Conservation (phyloP, 1,284 basidiomycete species). For the Rhodotorula sp. region DNA sequence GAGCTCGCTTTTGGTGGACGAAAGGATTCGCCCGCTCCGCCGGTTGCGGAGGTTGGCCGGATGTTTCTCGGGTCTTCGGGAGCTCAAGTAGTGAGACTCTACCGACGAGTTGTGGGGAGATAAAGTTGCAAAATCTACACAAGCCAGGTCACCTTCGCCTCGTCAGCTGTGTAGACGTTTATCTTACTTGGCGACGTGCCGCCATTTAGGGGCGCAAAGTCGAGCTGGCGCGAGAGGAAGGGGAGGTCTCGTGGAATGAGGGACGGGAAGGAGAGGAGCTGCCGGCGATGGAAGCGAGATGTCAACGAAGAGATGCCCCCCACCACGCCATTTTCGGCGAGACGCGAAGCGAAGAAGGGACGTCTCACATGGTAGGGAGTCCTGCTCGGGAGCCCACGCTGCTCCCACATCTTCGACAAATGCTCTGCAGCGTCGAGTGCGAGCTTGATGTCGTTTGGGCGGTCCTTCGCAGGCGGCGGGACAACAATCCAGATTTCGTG, state of each 20-base stretch:
- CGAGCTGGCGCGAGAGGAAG: conserved; percentile 20
- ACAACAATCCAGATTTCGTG: conserved; percentile 28
- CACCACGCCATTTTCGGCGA: too few species aligned
- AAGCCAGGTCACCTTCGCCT: conserved; percentile 17
- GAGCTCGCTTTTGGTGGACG: too few species aligned
- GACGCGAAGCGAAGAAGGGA: background rate
- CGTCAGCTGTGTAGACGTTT: conserved; percentile 23
- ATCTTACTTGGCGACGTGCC: conserved; percentile 4
- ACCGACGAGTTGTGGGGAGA: background rate
- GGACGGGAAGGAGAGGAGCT: conserved; percentile 29
- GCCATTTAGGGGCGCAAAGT: conserved; percentile 12
- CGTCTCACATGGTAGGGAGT: conserved; percentile 24
- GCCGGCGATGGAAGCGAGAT: background rate
- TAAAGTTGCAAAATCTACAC: background rate
- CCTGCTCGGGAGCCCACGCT: conserved; percentile 24
- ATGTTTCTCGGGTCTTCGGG: too few species aligned
- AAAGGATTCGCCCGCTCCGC: too few species aligned
- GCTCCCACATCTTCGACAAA: conserved; percentile 15
- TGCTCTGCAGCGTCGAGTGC: conserved; percentile 23
- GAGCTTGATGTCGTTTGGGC: conserved; percentile 2
- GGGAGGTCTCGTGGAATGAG: conserved; percentile 26
- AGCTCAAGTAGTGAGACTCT: background rate
- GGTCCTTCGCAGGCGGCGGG: background rate
- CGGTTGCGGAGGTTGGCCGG: too few species aligned
- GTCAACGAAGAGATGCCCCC: background rate